A percentile compares a stretch with the other conserved stretches of the same genome.
Evolutionary conservation across 2,329 filamentous ascomycete genomes (phyloP).

Genomic region (Ilyonectria mors-panacis): DNA sequence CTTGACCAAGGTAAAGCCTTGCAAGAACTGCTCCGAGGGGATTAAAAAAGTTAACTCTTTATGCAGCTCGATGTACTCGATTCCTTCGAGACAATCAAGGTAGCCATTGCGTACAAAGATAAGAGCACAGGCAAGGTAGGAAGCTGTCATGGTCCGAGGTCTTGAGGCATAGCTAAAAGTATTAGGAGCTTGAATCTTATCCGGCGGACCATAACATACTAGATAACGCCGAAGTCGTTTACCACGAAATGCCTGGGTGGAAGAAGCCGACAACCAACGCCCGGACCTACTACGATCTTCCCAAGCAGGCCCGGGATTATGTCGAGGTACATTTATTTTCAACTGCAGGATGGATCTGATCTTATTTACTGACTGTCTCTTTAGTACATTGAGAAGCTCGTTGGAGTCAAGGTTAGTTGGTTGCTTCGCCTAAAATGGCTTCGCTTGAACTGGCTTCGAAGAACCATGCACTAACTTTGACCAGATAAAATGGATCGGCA

Average conservation of each 20-base stretch:
- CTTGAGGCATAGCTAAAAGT: not conserved
- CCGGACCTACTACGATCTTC: slow-evolving; percentile 56
- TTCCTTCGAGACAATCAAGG: slow-evolving; percentile 78
- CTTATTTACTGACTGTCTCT: too few relatives aligned
- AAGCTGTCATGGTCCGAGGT: not conserved
- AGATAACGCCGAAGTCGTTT: slow-evolving; percentile 71
- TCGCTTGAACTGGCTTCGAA: too few relatives aligned
- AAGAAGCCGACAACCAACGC: slow-evolving; percentile 71
- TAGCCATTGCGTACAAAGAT: slow-evolving; percentile 70
- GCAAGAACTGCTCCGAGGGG: not conserved
- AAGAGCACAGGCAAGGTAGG: slow-evolving; percentile 18
- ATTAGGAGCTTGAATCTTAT: slow-evolving; percentile 68
- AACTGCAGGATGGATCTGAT: too few relatives aligned
- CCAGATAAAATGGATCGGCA: too few relatives aligned
- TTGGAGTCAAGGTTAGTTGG: too few relatives aligned
- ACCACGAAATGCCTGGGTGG: slow-evolving; percentile 78
- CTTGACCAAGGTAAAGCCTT: slow-evolving; percentile 22
- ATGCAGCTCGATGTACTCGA: slow-evolving; percentile 78
- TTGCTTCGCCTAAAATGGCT: too few relatives aligned
- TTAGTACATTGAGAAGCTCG: too few relatives aligned
- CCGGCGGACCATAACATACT: slow-evolving; percentile 63
- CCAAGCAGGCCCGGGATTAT: too few relatives aligned
- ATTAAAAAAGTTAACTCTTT: not conserved
- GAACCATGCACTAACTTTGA: too few relatives aligned
- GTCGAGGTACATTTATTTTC: too few relatives aligned